Evolutionary conservation across 106 monocot species (phyloP).

Genomic region (Dioscorea zingiberensis): DNA sequence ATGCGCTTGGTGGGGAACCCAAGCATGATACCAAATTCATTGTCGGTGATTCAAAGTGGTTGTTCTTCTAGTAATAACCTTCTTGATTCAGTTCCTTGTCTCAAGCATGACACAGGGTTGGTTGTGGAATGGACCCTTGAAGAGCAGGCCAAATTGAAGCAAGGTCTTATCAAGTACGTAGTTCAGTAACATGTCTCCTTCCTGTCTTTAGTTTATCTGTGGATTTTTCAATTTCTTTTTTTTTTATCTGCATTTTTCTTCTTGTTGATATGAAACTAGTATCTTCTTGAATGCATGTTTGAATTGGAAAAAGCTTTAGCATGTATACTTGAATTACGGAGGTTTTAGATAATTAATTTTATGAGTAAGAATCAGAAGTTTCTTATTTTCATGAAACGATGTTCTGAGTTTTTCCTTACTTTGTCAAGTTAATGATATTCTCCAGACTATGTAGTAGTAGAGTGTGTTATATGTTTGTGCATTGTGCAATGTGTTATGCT

Average conservation of each 20-base stretch:
- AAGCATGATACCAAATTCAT: conserved; percentile 18
- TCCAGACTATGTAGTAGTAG: too few species aligned
- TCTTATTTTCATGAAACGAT: not conserved
- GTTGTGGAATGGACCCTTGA: conserved; percentile 46
- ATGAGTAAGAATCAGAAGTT: not conserved
- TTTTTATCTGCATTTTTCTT: not conserved
- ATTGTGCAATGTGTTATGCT: too few species aligned
- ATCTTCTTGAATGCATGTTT: not conserved
- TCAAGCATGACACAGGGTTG: conserved; percentile 53
- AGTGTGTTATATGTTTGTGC: too few species aligned
- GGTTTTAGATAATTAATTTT: not conserved
- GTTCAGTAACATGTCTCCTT: not conserved
- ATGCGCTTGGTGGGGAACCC: conserved; percentile 26
- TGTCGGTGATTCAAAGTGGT: conserved; percentile 21
- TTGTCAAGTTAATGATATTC: too few species aligned
- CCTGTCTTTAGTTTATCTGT: not conserved
- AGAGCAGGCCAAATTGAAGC: conserved; percentile 40
- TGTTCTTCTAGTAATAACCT: conserved; percentile 36
- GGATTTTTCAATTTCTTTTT: not conserved
- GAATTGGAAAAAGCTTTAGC: too few species aligned
- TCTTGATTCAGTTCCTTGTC: conserved; percentile 25
- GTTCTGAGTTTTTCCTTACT: too few species aligned
- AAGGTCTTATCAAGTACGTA: conserved; percentile 41
- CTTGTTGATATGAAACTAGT: not conserved
- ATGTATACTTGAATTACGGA: too few species aligned